A percentile compares a stretch with the other conserved stretches of the same genome.
phyloP scores from a whole-genome alignment of 2,329 filamentous ascomycete species.

The Phialophora chinensis region DNA sequence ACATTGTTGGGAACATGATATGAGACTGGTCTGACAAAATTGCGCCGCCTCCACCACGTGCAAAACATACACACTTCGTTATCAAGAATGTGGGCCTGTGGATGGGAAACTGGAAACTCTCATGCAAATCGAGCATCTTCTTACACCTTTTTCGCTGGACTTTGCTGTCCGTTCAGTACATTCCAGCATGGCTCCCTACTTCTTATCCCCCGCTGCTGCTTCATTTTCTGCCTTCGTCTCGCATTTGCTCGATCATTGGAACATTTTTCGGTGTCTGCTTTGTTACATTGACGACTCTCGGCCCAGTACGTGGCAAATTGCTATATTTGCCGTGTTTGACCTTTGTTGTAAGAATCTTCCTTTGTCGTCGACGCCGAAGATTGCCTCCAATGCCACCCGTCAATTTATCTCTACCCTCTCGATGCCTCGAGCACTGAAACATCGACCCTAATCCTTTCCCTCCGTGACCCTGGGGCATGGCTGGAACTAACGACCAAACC shows the following conservation, averaged over 20 bases:
- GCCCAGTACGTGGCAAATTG: not conserved
- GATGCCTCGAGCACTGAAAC: not conserved
- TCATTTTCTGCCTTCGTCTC: not conserved
- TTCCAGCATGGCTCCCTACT: constrained; percentile 4
- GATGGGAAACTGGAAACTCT: constrained; percentile 1
- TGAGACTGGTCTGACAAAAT: constrained; percentile 11
- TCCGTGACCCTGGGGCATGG: constrained; percentile 14
- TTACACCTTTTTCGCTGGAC: not conserved
- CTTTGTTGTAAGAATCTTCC: constrained; percentile 17
- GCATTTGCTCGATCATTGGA: not conserved
- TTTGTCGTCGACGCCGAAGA: constrained; percentile 1
- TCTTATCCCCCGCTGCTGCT: not conserved
- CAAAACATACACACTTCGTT: constrained; percentile 13
- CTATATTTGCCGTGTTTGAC: not conserved
- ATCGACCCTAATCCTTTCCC: not conserved
- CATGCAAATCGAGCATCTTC: not conserved
- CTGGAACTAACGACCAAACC: constrained; percentile 8
- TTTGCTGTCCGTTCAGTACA: not conserved
- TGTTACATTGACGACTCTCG: not conserved
- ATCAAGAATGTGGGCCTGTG: constrained; percentile 19
- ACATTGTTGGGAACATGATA: not conserved
- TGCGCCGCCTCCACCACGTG: constrained; percentile 21
- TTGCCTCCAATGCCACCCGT: constrained; percentile 6
- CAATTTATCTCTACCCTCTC: not conserved
- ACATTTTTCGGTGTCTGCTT: not conserved